Evolutionary conservation across 441 rosid species (phyloP).

Genomic region (Brassica hybrid): DNA sequence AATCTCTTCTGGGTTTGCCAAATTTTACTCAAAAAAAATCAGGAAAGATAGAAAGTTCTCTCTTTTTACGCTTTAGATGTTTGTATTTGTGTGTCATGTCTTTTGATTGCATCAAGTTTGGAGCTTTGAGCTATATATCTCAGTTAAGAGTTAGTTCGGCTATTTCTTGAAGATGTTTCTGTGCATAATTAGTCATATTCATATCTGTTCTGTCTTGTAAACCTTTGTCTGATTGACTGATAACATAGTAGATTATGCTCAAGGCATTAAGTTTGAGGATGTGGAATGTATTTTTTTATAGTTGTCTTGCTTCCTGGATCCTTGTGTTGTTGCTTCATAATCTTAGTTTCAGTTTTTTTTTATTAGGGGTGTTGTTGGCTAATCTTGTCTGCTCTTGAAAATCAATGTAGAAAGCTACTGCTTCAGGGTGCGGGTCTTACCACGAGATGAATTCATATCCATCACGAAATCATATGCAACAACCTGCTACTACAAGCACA

Average conservation of each 20-base stretch:
- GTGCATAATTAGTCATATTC: not conserved
- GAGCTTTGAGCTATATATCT: not conserved
- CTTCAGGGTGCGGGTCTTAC: not conserved
- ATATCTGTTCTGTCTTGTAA: not conserved
- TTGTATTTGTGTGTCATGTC: no score
- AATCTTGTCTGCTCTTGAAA: conserved; percentile 2
- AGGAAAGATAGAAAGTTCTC: not conserved
- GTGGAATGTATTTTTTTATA: not conserved
- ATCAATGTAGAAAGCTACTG: not conserved
- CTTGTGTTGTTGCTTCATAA: not conserved
- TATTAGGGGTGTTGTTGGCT: not conserved
- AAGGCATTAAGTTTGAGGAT: not conserved
- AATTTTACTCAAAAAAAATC: conserved; percentile 9
- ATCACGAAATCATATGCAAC: conserved; percentile 41
- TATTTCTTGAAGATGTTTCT: not conserved
- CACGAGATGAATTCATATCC: conserved; percentile 42
- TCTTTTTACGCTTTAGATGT: not conserved
- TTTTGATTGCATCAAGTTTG: not conserved
- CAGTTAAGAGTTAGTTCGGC: not conserved
- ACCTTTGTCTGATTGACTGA: not conserved
- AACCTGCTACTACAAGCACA: conserved; percentile 48
- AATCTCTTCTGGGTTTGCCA: not conserved
- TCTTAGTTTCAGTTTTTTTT: not conserved
- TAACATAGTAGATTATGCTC: not conserved
- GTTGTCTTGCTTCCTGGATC: not conserved